A percentile compares a stretch with the other conserved stretches of the same genome.
Conservation (phyloP, 148 eudicot species). For the Limonium bicolor region DNA sequence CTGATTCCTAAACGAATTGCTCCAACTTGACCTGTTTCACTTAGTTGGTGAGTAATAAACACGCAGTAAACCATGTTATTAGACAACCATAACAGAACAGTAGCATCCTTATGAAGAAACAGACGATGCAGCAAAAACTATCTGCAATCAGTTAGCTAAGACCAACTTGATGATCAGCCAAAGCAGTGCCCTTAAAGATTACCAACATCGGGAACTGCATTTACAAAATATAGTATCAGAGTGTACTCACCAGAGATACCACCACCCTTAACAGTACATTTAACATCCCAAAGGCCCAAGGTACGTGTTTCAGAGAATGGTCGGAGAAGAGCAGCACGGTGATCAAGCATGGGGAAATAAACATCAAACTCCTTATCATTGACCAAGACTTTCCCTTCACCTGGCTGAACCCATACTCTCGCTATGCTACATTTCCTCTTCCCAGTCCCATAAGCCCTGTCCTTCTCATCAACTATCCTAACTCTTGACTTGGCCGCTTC, state of each 20-base stretch:
- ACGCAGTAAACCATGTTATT: background rate
- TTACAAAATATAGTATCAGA: too few species aligned
- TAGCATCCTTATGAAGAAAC: background rate
- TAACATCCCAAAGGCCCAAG: constrained; percentile 77
- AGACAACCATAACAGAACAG: background rate
- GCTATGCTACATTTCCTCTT: constrained; percentile 88
- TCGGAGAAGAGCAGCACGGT: constrained; percentile 93
- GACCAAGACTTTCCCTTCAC: constrained; percentile 59
- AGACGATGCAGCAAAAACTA: background rate
- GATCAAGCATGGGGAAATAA: constrained; percentile 93
- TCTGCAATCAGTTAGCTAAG: too few species aligned
- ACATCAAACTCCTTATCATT: constrained; percentile 87
- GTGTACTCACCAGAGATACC: constrained; percentile 78
- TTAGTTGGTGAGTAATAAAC: background rate
- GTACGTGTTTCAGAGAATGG: constrained; percentile 86
- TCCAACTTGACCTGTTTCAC: constrained; percentile 80
- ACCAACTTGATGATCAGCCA: too few species aligned
- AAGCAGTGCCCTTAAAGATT: too few species aligned
- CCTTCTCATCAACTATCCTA: constrained; percentile 61
- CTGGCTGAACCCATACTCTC: constrained; percentile 91
- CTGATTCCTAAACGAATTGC: constrained; percentile 85
- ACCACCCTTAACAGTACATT: constrained; percentile 94
- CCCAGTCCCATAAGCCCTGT: constrained; percentile 96
- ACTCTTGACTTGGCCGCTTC: constrained; percentile 74
- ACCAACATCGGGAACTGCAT: too few species aligned